Percentiles rank a stretch among this genome's conserved stretches.
Evolutionary conservation across 352 stramenopile species (phyloP).

Genomic region (Thraustochytrium sp.): DNA sequence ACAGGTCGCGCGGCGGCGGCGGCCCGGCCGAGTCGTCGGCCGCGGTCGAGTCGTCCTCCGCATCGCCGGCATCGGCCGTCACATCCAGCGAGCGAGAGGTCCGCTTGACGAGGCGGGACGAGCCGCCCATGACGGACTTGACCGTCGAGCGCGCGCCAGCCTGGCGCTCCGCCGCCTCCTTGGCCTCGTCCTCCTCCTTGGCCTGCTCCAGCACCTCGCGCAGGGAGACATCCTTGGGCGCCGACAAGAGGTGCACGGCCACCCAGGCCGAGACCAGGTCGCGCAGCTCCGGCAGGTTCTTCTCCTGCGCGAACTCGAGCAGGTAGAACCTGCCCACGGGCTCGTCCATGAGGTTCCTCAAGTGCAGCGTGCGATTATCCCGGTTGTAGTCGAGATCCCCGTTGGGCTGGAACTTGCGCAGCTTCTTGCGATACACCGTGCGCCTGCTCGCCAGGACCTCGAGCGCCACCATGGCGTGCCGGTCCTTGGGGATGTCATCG

Average conservation of each 20-base stretch:
- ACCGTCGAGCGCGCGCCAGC: too few relatives aligned
- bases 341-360: constrained; percentile 40
- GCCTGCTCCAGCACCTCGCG: neutral
- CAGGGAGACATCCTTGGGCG: constrained; percentile 18
- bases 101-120: too few relatives aligned
- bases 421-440: constrained; percentile 40
- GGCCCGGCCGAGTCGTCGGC: neutral
- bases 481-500: constrained; percentile 30
- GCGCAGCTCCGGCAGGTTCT: constrained; percentile 32
- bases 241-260: neutral
- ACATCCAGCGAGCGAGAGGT: neutral
- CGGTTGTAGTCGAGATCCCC: constrained; percentile 44
- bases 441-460: neutral
- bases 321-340: constrained; percentile 41
- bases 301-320: constrained; percentile 18
- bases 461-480: constrained; percentile 33
- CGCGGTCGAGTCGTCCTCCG: neutral
- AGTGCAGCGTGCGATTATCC: neutral
- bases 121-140: too few relatives aligned
- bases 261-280: constrained; percentile 20
- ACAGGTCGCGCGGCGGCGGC: neutral
- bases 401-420: constrained; percentile 33
- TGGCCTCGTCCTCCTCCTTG: neutral
- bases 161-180: neutral
- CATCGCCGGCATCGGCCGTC: neutral